A percentile compares a stretch with the other conserved stretches of the same genome.
Conservation (phyloP, 805 yeast species). For the Yarrowia sp. region DNA sequence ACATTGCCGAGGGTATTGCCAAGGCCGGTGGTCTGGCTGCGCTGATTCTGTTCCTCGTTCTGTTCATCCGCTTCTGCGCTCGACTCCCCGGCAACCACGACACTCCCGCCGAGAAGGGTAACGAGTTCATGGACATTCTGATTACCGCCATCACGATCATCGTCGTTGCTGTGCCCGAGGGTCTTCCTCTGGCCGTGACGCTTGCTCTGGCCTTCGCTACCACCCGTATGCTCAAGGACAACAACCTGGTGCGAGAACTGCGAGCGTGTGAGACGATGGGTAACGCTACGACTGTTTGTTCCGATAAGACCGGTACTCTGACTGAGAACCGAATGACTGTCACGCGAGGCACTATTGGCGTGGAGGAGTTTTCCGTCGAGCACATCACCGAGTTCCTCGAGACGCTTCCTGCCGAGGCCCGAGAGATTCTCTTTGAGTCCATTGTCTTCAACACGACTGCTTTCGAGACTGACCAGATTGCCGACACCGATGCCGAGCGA, state of each 20-base stretch:
- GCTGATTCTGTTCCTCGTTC: slow-evolving; percentile 68
- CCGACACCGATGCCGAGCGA: slow-evolving; percentile 48
- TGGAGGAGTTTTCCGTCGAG: slow-evolving; percentile 42
- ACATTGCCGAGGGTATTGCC: slow-evolving; percentile 90
- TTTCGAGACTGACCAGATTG: slow-evolving; percentile 59
- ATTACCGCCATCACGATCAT: slow-evolving; percentile 90
- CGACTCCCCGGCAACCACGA: slow-evolving; percentile 51
- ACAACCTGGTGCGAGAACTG: slow-evolving; percentile 89
- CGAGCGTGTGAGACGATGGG: slow-evolving; percentile 99
- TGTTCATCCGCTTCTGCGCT: slow-evolving; percentile 72
- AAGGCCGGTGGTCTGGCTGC: slow-evolving; percentile 90
- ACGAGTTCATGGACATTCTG: slow-evolving; percentile 75
- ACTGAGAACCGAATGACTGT: slow-evolving; percentile 94
- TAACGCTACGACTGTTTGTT: slow-evolving; percentile 93
- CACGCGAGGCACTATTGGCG: slow-evolving; percentile 70
- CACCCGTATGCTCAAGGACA: slow-evolving; percentile 95
- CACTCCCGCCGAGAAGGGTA: slow-evolving; percentile 73
- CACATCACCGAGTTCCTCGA: slow-evolving; percentile 16
- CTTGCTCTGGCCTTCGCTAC: slow-evolving; percentile 97
- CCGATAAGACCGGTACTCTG: slow-evolving; percentile 96
- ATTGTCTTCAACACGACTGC: slow-evolving; percentile 84
- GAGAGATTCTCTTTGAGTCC: slow-evolving; percentile 49
- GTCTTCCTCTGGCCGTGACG: slow-evolving; percentile 95
- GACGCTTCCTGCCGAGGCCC: slow-evolving; percentile 27
- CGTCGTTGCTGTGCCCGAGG: slow-evolving; percentile 99